These are phyloP conservation scores for Brassica nigra DNA, from an alignment of 345 rosid genomes.

Conservation along the genomic window DNA sequence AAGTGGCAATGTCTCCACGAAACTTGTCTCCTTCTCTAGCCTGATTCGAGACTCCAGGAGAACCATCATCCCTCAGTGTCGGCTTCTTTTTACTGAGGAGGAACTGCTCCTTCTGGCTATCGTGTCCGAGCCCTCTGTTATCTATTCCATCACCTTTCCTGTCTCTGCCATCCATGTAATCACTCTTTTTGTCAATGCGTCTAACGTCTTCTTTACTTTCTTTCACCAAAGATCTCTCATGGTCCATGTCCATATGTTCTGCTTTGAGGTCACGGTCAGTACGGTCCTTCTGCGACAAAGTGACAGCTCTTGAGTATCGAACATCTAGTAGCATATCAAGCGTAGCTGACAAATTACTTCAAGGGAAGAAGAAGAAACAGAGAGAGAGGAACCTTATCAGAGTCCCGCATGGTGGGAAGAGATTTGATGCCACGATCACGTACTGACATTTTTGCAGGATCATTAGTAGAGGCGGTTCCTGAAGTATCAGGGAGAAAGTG, in stretches of 20 bases:
- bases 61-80: constrained; percentile 47
- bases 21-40: constrained; percentile 61
- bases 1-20: constrained; percentile 52
- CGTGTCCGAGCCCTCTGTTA: constrained; percentile 62
- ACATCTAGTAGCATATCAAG: neutral
- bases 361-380: neutral
- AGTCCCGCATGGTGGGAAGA: constrained; percentile 56
- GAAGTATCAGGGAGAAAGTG: constrained; percentile 93
- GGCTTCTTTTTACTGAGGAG: constrained; percentile 55
- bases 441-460: constrained; percentile 56
- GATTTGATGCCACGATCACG: constrained; percentile 64
- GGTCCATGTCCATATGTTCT: constrained; percentile 63
- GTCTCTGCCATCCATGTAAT: constrained; percentile 72
- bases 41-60: constrained; percentile 59
- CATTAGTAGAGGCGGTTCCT: constrained; percentile 52
- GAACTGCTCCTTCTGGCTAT: constrained; percentile 63
- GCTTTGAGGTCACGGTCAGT: constrained; percentile 58
- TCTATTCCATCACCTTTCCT: constrained; percentile 59
- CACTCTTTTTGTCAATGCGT: constrained; percentile 69
- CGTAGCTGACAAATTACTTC: neutral
- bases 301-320: constrained; percentile 38
- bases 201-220: constrained; percentile 70
- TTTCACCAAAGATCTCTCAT: constrained; percentile 54
- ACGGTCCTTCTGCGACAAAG: constrained; percentile 70
- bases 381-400: constrained; percentile 65